Base-by-base conservation (phyloP, 345 rosid species). In the Odontarrhena argentea region DNA sequence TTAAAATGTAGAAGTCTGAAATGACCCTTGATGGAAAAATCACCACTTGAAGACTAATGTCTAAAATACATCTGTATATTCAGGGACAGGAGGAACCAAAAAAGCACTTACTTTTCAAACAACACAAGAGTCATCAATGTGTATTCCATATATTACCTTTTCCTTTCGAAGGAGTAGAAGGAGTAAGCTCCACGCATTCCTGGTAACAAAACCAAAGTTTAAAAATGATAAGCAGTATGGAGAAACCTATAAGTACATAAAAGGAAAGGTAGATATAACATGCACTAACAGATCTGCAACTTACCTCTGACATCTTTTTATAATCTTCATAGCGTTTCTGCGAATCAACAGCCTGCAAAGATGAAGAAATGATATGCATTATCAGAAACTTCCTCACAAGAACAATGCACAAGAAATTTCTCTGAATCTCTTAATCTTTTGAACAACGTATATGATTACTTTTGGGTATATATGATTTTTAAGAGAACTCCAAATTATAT, bases 291-390 rank as follows among this genome's bases (percentile, higher is more conserved):
- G 73, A 67, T 44, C 57, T 53, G 59, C 41, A 56, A 72, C 83
- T 77, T 70, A 91, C 99, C 77, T 87, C 95, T 65, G 91, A 76
- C 99, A 91, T 94, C 52, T 78, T 87, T 79, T 55, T 87, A 60
- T 78, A 94, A 46, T 91, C 91, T 46, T 91, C 97, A 59, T 87
- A 79, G 41, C 86, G 80, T 76, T 81, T 94, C 0, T 18, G 22
- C 22, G 22, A 18, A 18, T 18, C 22, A 18, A 18, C 22, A 18
- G 1, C 22, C 22, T 18, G 22, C 22, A 18, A 18, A 18, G 22
- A 18, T 18, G 22, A 18, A 18, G 22, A 18, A 18, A 18, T 18
- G 22, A 18, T 18, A 18, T 18, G 22, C 22, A 18, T 18, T 18
- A 18, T 18, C 22, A 18, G 22, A 18, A 18, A 18, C 1, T 18